Evolutionary conservation across 306 rosid species (phyloP), one percentile per base, ranked within the genome.

Genomic region (Canavalia ensiformis): DNA sequence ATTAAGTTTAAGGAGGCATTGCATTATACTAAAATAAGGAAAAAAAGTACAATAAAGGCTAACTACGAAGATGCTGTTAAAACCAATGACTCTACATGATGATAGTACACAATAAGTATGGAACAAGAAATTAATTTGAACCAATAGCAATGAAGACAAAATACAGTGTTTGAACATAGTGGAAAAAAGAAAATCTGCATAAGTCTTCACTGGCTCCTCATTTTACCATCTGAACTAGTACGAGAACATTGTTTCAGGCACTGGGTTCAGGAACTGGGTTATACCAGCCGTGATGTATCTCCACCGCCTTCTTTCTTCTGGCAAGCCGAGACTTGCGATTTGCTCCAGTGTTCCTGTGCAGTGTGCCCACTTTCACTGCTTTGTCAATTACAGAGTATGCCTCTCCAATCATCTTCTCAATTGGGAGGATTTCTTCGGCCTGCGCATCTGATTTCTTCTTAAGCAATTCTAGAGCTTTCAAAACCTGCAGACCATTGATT

Each of bases 251-350:
- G 70, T 56, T 82, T 91, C 87, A 90, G 63, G 57, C 94, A 80
- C 72, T 81, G 8, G 10, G 74, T 69, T 85, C 86, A 28, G 95
- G 57, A 51, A 76, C 82, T 7, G 97, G 97, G 68, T 89, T 51
- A 62, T 96, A 96, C 99, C 99, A 96, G 77, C 99, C 99, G 74
- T 90, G 98, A 84, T 93, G 99, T 72, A 92, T 87, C 86, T 90
- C 99, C 13, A 96, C 89, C 6, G 92, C 89, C 84, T 94, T 94
- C 97, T 96, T 96, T 70, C 94, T 88, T 79, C 98, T 88, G 25
- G 99, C 96, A 70, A 96, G 92, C 54, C 99, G 90, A 69, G 99
- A 91, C 86, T 96, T 96, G 76, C 98, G 89, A 39, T 88, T 84
- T 5, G 98, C 99, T 67, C 93, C 99, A 0, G 98, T 96, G 86